Conservation (phyloP, 1,284 basidiomycete genomes). For the Irpex sp. region DNA sequence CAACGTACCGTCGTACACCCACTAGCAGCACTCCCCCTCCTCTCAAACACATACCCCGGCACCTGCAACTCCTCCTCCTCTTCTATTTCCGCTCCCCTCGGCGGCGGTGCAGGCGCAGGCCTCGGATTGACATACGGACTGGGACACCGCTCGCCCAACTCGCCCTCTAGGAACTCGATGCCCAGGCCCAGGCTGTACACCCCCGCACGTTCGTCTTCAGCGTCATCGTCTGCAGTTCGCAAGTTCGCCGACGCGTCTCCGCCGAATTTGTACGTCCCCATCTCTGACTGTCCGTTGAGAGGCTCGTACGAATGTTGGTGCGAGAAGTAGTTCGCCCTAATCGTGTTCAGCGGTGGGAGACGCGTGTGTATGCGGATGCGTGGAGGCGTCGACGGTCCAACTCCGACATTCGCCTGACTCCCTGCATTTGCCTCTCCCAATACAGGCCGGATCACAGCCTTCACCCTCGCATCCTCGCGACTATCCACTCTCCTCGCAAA, state of each 20-base stretch:
- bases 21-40: slow-evolving; percentile 26
- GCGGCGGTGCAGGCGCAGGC: slow-evolving; percentile 8
- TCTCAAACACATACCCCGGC: slow-evolving; percentile 24
- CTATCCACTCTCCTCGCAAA: background rate
- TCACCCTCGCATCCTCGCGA: background rate
- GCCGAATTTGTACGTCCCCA: background rate
- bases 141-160: slow-evolving; percentile 4
- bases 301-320: background rate
- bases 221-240: background rate
- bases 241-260: background rate
- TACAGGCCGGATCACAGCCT: too few relatives aligned
- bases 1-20: slow-evolving; percentile 22
- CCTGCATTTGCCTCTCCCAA: too few relatives aligned
- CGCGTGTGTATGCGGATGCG: slow-evolving; percentile 21
- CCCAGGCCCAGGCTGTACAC: slow-evolving; percentile 1
- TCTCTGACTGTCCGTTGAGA: background rate
- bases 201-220: background rate
- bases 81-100: background rate
- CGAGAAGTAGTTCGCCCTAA: background rate
- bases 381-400: background rate
- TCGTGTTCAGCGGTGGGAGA: slow-evolving; percentile 22
- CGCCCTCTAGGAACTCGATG: slow-evolving; percentile 6
- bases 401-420: too few relatives aligned
- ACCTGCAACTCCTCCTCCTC: slow-evolving; percentile 8
- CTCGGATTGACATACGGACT: slow-evolving; percentile 9